Evolutionary conservation across 306 rosid species (phyloP), one percentile per base, ranked within the genome.

Genomic region (Casuarina glauca): DNA sequence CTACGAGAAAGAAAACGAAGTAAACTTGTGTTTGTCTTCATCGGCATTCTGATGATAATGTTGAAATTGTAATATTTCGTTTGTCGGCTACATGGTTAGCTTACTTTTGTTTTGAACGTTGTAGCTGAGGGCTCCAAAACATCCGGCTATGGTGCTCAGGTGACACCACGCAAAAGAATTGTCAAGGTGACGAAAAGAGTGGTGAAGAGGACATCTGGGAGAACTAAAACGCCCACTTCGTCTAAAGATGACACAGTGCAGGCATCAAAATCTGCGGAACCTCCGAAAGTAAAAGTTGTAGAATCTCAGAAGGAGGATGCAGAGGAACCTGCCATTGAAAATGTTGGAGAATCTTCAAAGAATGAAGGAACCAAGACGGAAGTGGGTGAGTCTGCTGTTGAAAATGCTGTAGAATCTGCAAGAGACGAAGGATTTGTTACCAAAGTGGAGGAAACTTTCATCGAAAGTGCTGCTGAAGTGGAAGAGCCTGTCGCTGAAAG

Each of bases 371-470:
- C 32, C 32, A 26, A 26, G 32, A 26, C 32, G 80, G 75, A 72
- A 52, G 51, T 52, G 72, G 87, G 74, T 70, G 79, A 81, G 10
- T 66, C 66, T 41, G n/a, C 36, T 51, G 44, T 70, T 52, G 87
- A 63, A 9, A 60, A 26, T 76, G 81, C 46, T 60, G 86, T 54
- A 19, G 84, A 80, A 54, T 69, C 76, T 52, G 72, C 41, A 52
- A 78, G 62, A 86, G 81, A 26, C 50, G 95, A 81, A 19, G 80
- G 20, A 16, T 74, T 54, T 46, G n/a, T 69, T 48, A 73, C 72
- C 78, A 86, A 83, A 73, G 72, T 76, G 69, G 87, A 87, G 48
- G 82, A 74, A 57, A 44, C 80, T 39, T 75, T 62, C 69, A 75
- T 69, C 70, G 89, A 60, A 55, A 75, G 76, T 52, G 82, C 64